Conservation (phyloP, 169 alveolate species). For the Plasmodium chabaudi region DNA sequence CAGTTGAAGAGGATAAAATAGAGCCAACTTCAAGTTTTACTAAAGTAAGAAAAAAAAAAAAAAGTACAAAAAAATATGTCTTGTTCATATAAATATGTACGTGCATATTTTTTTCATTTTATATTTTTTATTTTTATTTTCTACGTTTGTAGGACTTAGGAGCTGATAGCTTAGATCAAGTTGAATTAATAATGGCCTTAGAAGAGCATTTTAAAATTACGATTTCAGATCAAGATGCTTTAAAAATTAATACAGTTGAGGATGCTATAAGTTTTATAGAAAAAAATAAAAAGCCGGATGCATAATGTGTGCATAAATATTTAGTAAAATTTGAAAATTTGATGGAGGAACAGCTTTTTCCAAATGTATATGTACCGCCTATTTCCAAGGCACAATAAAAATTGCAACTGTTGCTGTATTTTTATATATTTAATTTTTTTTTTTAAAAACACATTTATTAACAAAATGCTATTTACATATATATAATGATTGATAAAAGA, state of each 20-base stretch:
- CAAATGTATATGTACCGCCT: no score
- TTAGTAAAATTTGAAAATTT: no score
- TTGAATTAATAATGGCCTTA: constrained; percentile 87
- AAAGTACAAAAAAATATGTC: background rate
- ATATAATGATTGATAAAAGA: no score
- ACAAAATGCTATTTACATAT: no score
- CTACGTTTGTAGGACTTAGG: constrained; percentile 85
- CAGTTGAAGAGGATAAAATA: constrained; percentile 74
- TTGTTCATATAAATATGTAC: constrained; percentile 1
- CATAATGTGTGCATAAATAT: background rate
- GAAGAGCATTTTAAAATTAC: constrained; percentile 88
- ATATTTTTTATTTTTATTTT: background rate
- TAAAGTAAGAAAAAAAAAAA: constrained; percentile 13
- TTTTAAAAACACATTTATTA: no score
- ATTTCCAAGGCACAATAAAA: no score
- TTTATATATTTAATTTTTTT: no score
- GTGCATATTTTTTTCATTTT: background rate
- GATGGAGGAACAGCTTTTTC: no score
- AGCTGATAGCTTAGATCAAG: constrained; percentile 88
- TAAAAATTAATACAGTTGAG: constrained; percentile 82
- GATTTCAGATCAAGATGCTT: constrained; percentile 87
- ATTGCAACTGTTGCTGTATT: no score
- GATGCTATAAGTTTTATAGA: constrained; percentile 80
- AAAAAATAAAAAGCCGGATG: constrained; percentile 71
- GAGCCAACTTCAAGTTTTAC: constrained; percentile 33